A percentile compares a stretch with the other conserved stretches of the same genome.
phyloP scores from a whole-genome alignment of 306 rosid species.

The Carpinus fangiana region DNA sequence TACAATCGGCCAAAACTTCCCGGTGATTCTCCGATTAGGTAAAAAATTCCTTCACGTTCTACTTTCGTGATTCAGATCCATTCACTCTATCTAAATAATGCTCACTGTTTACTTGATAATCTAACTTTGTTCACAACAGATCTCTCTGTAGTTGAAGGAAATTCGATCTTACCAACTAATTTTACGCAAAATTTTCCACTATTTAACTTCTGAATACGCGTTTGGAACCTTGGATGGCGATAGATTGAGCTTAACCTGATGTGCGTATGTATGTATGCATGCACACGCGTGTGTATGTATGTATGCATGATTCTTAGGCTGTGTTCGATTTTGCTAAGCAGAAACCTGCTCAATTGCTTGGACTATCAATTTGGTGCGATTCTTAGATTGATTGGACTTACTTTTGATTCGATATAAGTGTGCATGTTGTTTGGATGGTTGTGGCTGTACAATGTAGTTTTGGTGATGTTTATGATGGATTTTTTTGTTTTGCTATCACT shows the following conservation, averaged over 20 bases:
- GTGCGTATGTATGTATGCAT: neutral
- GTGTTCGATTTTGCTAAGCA: neutral
- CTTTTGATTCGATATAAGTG: neutral
- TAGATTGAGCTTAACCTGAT: neutral
- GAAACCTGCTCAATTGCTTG: neutral
- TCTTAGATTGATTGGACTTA: neutral
- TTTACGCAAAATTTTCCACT: neutral
- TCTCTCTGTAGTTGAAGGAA: neutral
- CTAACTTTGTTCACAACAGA: neutral
- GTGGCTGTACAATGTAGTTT: neutral
- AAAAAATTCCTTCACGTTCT: conserved; percentile 7
- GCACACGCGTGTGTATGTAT: neutral
- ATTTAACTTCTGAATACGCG: neutral
- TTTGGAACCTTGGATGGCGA: neutral
- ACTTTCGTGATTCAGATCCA: conserved; percentile 32
- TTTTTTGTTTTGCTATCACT: neutral
- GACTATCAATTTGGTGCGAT: neutral
- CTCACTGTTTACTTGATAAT: neutral
- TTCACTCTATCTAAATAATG: neutral
- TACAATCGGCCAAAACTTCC: neutral
- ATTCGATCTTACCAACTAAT: neutral
- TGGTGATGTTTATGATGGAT: neutral
- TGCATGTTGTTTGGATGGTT: neutral
- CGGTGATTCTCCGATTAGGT: conserved; percentile 19
- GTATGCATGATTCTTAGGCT: neutral